Conservation (phyloP, 106 monocot genomes). For the Dioscorea alata region DNA sequence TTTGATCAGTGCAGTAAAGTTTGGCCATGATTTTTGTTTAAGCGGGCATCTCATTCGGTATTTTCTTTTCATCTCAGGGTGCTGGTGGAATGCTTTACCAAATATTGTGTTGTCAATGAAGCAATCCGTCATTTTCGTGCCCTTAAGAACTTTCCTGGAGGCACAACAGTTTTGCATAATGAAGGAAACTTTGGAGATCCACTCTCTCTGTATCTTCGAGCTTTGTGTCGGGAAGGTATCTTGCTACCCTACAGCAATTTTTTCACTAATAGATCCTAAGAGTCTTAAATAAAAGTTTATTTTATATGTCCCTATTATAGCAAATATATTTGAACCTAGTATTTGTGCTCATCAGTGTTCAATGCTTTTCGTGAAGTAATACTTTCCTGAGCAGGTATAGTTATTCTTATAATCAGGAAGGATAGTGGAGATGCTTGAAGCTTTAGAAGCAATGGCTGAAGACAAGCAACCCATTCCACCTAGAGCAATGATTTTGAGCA, state of each 20-base stretch:
- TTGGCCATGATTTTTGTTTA: too few species aligned
- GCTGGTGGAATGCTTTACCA: conserved; percentile 87
- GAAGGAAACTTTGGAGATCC: conserved; percentile 93
- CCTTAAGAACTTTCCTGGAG: conserved; percentile 59
- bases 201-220: conserved; percentile 92
- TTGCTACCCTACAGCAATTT: not conserved
- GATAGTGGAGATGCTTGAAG: conserved; percentile 86
- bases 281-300: too few species aligned
- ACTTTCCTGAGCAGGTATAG: conserved; percentile 30
- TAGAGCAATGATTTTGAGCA: conserved; percentile 93
- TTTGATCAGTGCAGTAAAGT: too few species aligned
- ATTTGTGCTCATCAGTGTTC: too few species aligned
- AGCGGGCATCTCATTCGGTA: too few species aligned
- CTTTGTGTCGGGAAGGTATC: conserved; percentile 91
- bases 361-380: conserved; percentile 6
- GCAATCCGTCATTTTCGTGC: conserved; percentile 95
- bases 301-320: too few species aligned
- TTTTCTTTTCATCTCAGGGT: conserved; percentile 32
- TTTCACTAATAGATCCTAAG: too few species aligned
- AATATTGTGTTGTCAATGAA: conserved; percentile 83
- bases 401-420: conserved; percentile 75
- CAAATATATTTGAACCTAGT: too few species aligned
- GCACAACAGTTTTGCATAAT: conserved; percentile 66
- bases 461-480: conserved; percentile 76
- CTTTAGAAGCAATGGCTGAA: conserved; percentile 85